Conservation (phyloP, 371 early-diverging fungal species). For the Ecytonucleospora hepatopenaei region DNA sequence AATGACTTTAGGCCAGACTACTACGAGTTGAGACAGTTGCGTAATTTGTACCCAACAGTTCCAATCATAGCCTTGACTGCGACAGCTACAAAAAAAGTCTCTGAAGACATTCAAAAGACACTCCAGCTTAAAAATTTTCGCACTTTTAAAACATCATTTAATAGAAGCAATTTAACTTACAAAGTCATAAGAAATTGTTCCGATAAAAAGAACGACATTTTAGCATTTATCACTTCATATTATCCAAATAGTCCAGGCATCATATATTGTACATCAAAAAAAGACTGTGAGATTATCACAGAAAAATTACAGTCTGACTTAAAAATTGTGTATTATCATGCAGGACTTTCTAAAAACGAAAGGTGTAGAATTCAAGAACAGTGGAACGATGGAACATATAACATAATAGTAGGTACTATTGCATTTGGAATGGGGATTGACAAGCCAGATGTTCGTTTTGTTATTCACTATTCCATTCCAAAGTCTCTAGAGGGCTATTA, state of each 20-base stretch:
- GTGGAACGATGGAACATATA: constrained; percentile 68
- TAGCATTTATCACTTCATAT: constrained; percentile 63
- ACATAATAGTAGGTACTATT: constrained; percentile 89
- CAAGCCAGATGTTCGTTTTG: constrained; percentile 91
- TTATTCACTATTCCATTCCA: constrained; percentile 85
- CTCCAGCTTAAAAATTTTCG: constrained; percentile 32
- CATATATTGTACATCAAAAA: constrained; percentile 78
- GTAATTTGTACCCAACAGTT: constrained; percentile 64
- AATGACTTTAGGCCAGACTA: constrained; percentile 69
- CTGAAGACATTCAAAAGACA: constrained; percentile 58
- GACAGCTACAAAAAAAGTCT: constrained; percentile 80
- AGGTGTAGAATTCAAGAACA: constrained; percentile 67
- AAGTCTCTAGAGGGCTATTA: constrained; percentile 93
- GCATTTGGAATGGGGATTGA: constrained; percentile 82
- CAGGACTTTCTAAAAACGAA: constrained; percentile 73
- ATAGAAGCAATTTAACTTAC: constrained; percentile 58
- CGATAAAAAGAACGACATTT: constrained; percentile 62
- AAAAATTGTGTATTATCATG: constrained; percentile 72
- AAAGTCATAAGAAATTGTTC: constrained; percentile 63
- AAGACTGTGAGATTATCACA: constrained; percentile 74
- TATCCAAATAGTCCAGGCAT: constrained; percentile 74
- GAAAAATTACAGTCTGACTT: constrained; percentile 60
- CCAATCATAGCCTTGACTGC: constrained; percentile 95
- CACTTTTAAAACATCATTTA: constrained; percentile 61
- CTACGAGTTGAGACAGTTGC: constrained; percentile 51